Base-by-base conservation (phyloP, 1,139 yeast species). In the Nakaseomyces uthaithaninus region DNA sequence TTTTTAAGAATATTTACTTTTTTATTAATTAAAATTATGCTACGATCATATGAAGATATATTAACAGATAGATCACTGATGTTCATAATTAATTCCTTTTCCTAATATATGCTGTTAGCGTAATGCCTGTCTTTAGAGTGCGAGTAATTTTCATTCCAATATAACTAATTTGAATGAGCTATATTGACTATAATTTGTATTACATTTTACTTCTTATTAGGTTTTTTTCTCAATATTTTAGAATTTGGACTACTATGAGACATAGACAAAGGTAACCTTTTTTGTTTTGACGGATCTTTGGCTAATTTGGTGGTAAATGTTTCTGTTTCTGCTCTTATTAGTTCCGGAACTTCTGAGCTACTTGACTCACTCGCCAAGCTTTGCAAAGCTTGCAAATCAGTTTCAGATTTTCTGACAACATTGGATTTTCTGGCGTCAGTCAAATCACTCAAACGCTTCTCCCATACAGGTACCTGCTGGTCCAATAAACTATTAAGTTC, bases 401-500 rank as follows among this genome's bases (percentile, higher is more conserved):
- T 52, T 40, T 56, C 55, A 5, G 62, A 59, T 39, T 53, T 58
- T 17, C 52, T 44, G 4, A 57, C 45, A 23, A 58, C 38, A 37
- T 57, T 59, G 5, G 62, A 57, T 28, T 47, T 52, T 37, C 57
- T 52, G 7, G 68, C 82, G 55, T 73, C 71, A 51, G 67, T 68
- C 57, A 78, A 67, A 51, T 77, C 83, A 33, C 68, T 67, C 48
- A 83, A 66, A 50, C 84, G 70, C 45, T 78, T 80, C 55, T 75
- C 71, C 68, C 82, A 68, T 11, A 67, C 65, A 5, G 86, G 84
- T 7, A 80, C 80, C 45, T 77, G 81, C 47, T 66, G 65, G 46
- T 85, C 71, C 52, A 83, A 66, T 44, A 71, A 67, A 62, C 77
- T 71, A 52, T 81, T 89, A 47, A 83, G 65, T 40, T 65, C 69